A percentile compares a stretch with the other conserved stretches of the same genome.
These are phyloP conservation scores for Phoenix roebelenii DNA, from an alignment of 176 grass and related monocot genomes.

Conservation along the genomic window DNA sequence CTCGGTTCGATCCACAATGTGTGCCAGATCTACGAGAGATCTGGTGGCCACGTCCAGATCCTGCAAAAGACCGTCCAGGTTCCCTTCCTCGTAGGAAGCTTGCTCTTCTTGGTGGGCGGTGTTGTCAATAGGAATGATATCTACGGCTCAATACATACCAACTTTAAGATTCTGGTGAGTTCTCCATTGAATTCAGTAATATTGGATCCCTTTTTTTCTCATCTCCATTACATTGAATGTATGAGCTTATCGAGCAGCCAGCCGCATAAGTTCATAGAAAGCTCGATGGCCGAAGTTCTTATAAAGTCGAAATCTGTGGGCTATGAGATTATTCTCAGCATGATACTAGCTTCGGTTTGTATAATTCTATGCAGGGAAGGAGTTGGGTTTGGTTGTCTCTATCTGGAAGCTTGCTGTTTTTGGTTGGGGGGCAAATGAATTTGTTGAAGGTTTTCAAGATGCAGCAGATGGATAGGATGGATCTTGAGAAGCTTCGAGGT, in stretches of 20 bases:
- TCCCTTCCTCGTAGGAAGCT: slow-evolving; percentile 66
- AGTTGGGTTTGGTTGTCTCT: slow-evolving; percentile 56
- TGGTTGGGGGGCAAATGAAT: slow-evolving; percentile 49
- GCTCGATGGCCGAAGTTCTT: too few species aligned
- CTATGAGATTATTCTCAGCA: too few species aligned
- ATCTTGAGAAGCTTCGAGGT: slow-evolving; percentile 70
- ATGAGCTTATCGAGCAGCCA: too few species aligned
- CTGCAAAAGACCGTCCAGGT: slow-evolving; percentile 74
- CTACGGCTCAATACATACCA: not conserved
- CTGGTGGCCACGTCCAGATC: slow-evolving; percentile 62
- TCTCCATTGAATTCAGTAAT: too few species aligned
- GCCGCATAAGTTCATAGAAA: too few species aligned
- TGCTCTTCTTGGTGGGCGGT: slow-evolving; percentile 52
- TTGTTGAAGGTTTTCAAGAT: slow-evolving; percentile 84
- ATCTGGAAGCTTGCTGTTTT: slow-evolving; percentile 53
- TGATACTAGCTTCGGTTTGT: too few species aligned
- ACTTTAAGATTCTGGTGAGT: slow-evolving; percentile 33
- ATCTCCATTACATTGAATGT: too few species aligned
- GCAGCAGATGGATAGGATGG: slow-evolving; percentile 59
- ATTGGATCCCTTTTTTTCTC: too few species aligned
- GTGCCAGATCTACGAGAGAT: slow-evolving; percentile 67
- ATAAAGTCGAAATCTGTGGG: too few species aligned
- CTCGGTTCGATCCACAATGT: slow-evolving; percentile 61
- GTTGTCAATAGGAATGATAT: slow-evolving; percentile 36
- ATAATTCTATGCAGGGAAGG: slow-evolving; percentile 36